These are phyloP conservation scores for Cryptococcus sp. DNA, from an alignment of 1,284 basidiomycete species.

Conservation along the genomic window DNA sequence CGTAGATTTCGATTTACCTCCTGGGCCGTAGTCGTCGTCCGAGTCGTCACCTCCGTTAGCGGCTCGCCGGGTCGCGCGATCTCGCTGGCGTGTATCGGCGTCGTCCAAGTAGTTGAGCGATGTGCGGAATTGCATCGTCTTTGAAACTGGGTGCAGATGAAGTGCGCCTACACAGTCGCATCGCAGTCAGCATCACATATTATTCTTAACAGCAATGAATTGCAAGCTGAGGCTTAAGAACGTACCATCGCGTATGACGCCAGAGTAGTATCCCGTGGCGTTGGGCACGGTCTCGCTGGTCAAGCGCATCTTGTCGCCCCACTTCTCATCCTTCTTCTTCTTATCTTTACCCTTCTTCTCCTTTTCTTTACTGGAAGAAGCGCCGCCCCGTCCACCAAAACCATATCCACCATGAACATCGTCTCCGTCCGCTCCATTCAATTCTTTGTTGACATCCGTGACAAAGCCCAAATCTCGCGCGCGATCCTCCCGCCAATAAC, in stretches of 20 bases:
- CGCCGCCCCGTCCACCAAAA: slow-evolving; percentile 15
- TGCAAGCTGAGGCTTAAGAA: not conserved
- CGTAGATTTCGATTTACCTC: slow-evolving; percentile 4
- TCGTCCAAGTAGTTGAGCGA: slow-evolving; percentile 48
- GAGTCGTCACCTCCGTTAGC: slow-evolving; percentile 11
- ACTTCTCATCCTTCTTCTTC: slow-evolving; percentile 33
- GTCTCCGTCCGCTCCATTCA: slow-evolving; percentile 28
- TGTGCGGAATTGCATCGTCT: slow-evolving; percentile 48
- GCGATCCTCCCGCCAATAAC: slow-evolving; percentile 50
- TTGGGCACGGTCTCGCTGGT: slow-evolving; percentile 44
- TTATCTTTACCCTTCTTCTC: slow-evolving; percentile 29
- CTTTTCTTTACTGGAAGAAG: slow-evolving; percentile 17
- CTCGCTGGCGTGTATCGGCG: slow-evolving; percentile 27
- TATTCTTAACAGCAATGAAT: not conserved
- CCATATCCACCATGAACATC: slow-evolving; percentile 30
- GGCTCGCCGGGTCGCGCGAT: slow-evolving; percentile 13
- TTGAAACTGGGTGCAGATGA: slow-evolving; percentile 46
- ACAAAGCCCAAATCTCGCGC: slow-evolving; percentile 46
- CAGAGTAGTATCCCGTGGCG: slow-evolving; percentile 42
- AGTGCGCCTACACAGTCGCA: slow-evolving; percentile 41
- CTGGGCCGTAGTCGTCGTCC: slow-evolving; percentile 12
- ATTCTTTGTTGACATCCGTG: slow-evolving; percentile 19
- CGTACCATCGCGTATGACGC: slow-evolving; percentile 47
- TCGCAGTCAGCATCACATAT: not conserved
- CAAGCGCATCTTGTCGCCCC: slow-evolving; percentile 51